These are phyloP conservation scores for Coemansia asiatica DNA, from an alignment of 192 early-diverging fungal species.

Conservation along the genomic window DNA sequence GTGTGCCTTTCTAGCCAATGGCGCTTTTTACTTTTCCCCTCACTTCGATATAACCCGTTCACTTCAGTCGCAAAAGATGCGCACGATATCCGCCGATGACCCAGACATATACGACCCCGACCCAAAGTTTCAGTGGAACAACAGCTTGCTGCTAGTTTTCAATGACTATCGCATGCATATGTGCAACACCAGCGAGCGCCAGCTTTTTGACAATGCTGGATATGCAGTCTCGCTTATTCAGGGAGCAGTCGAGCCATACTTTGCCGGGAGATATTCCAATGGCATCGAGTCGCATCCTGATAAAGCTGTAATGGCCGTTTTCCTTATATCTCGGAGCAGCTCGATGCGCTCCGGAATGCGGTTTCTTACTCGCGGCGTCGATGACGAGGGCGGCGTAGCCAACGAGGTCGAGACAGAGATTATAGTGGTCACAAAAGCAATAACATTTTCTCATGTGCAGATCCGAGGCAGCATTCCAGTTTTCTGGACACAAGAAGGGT, in stretches of 20 bases:
- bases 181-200: slow-evolving; percentile 63
- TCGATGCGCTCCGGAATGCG: slow-evolving; percentile 76
- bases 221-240: slow-evolving; percentile 65
- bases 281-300: neutral
- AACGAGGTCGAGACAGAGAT: slow-evolving; percentile 99
- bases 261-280: neutral
- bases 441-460: slow-evolving; percentile 75
- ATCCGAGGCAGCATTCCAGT: slow-evolving; percentile 87
- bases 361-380: slow-evolving; percentile 91
- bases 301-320: slow-evolving; percentile 15
- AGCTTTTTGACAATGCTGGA: slow-evolving; percentile 69
- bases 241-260: slow-evolving; percentile 40
- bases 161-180: slow-evolving; percentile 75
- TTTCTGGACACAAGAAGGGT: slow-evolving; percentile 95
- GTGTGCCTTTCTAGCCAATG: slow-evolving; percentile 76
- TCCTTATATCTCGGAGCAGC: slow-evolving; percentile 52
- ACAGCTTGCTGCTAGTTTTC: slow-evolving; percentile 75
- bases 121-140: slow-evolving; percentile 91
- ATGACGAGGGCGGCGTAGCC: slow-evolving; percentile 95
- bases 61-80: slow-evolving; percentile 64
- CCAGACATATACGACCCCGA: slow-evolving; percentile 56
- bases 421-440: slow-evolving; percentile 60
- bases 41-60: slow-evolving; percentile 86
- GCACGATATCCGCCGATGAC: slow-evolving; percentile 33
- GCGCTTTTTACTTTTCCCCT: slow-evolving; percentile 91